These are phyloP conservation scores for Krasilnikovozyma curviuscula DNA, from an alignment of 768 basidiomycete genomes.

Conservation along the genomic window DNA sequence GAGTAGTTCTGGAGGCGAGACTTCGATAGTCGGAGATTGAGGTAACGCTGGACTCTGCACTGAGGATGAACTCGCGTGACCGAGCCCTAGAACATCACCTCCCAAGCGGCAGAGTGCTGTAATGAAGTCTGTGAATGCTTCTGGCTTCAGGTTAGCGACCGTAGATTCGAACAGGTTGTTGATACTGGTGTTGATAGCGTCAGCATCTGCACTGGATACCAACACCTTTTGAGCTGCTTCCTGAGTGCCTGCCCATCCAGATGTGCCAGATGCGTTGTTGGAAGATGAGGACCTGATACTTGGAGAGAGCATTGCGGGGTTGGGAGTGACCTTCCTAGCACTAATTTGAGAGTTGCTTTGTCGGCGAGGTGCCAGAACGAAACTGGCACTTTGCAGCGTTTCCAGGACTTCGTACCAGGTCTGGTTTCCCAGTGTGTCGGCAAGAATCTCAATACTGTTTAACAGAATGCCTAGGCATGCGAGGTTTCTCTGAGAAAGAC, in stretches of 20 bases:
- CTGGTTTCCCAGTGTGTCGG: constrained; percentile 57
- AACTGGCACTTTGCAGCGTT: constrained; percentile 82
- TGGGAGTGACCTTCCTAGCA: background rate
- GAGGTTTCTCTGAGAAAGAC: constrained; percentile 71
- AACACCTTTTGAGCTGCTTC: constrained; percentile 23
- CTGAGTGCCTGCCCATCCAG: constrained; percentile 7
- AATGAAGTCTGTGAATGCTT: constrained; percentile 59
- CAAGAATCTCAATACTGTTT: constrained; percentile 55
- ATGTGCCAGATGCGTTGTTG: constrained; percentile 4
- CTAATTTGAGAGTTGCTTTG: constrained; percentile 2
- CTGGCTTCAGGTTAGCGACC: constrained; percentile 53
- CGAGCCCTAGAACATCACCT: constrained; percentile 61
- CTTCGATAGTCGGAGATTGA: background rate
- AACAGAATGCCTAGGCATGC: constrained; percentile 73
- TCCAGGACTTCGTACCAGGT: constrained; percentile 87
- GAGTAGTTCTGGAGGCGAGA: too few relatives aligned
- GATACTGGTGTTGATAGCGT: constrained; percentile 51
- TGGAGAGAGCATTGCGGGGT: background rate
- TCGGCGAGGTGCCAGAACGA: constrained; percentile 38
- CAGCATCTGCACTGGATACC: constrained; percentile 52
- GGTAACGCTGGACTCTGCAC: background rate
- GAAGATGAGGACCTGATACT: background rate
- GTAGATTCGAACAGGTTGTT: constrained; percentile 73
- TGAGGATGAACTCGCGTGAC: background rate
- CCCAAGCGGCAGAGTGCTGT: constrained; percentile 68